Evolutionary conservation across 148 eudicot genomes (phyloP).

Genomic region (Rhododendron simsii): DNA sequence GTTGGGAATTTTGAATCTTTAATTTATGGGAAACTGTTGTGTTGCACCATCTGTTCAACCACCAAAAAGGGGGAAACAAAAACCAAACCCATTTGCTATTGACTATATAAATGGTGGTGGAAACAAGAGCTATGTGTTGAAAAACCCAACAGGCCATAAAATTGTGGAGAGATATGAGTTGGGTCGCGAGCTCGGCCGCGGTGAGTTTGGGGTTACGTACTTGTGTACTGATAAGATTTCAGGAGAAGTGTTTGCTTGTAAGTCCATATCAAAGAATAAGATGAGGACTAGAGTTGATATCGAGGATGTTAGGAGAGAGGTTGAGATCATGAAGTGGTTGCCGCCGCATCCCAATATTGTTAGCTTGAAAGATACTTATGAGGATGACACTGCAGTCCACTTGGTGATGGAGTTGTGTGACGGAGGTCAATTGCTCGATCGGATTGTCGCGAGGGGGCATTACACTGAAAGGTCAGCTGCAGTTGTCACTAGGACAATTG

Average conservation of each 20-base stretch:
- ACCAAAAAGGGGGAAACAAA: slow-evolving; percentile 14
- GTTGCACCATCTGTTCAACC: slow-evolving; percentile 3
- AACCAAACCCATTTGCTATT: too few relatives aligned
- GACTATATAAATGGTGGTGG: background rate
- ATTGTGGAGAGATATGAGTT: slow-evolving; percentile 31
- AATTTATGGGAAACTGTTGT: slow-evolving; percentile 41
- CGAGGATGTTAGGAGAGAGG: slow-evolving; percentile 57
- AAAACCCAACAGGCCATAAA: slow-evolving; percentile 44
- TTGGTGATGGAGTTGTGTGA: slow-evolving; percentile 59
- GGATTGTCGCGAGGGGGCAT: too few relatives aligned
- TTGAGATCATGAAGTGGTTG: slow-evolving; percentile 54
- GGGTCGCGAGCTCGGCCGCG: slow-evolving; percentile 50
- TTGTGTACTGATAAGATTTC: slow-evolving; percentile 33
- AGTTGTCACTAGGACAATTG: too few relatives aligned
- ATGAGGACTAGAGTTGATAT: slow-evolving; percentile 46
- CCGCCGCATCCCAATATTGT: slow-evolving; percentile 37
- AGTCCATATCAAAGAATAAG: slow-evolving; percentile 50
- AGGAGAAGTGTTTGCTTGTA: slow-evolving; percentile 43
- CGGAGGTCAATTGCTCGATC: slow-evolving; percentile 37
- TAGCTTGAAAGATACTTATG: slow-evolving; percentile 21
- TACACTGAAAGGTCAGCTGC: too few relatives aligned
- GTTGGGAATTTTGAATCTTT: background rate
- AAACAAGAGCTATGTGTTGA: slow-evolving; percentile 33
- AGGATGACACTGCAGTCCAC: slow-evolving; percentile 50
- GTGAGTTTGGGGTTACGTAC: slow-evolving; percentile 39